These are phyloP conservation scores for Tulasnella sp. DNA, from an alignment of 768 basidiomycete species.

Conservation along the genomic window DNA sequence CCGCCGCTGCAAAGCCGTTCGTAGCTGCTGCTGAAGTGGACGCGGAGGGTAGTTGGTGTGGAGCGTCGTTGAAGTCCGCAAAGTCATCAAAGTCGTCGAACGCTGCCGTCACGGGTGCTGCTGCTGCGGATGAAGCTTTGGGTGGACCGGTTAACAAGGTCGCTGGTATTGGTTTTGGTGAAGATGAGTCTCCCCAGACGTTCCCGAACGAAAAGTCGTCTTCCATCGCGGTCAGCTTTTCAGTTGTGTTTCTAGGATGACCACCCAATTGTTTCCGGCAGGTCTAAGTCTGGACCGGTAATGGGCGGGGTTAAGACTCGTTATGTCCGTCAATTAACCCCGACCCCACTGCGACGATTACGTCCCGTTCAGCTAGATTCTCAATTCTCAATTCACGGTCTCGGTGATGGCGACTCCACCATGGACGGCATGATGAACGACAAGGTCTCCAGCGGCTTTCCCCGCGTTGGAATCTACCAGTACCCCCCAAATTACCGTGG, in stretches of 20 bases:
- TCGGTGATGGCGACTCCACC: too few species aligned
- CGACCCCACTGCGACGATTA: too few species aligned
- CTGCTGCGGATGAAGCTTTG: background rate
- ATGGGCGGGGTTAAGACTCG: background rate
- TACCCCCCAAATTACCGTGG: too few species aligned
- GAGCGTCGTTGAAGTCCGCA: conserved; percentile 58
- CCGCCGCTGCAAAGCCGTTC: background rate
- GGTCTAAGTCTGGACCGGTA: background rate
- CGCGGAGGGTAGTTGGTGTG: background rate
- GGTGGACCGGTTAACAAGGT: conserved; percentile 7
- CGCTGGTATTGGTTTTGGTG: background rate
- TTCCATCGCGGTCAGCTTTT: background rate
- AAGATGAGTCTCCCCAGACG: conserved; percentile 23
- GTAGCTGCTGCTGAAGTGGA: background rate
- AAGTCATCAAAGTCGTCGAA: conserved; percentile 36
- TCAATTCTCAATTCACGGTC: too few species aligned
- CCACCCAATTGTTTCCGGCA: background rate
- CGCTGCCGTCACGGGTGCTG: conserved; percentile 28
- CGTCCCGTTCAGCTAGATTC: too few species aligned
- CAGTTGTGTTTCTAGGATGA: background rate
- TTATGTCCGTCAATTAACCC: background rate
- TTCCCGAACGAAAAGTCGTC: conserved; percentile 22
- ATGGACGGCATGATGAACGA: too few species aligned
- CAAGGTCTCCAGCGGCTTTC: too few species aligned
- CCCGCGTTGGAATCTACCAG: too few species aligned